phyloP scores from a whole-genome alignment of 2,329 filamentous ascomycete genomes.

The Epichloe amarillans region DNA sequence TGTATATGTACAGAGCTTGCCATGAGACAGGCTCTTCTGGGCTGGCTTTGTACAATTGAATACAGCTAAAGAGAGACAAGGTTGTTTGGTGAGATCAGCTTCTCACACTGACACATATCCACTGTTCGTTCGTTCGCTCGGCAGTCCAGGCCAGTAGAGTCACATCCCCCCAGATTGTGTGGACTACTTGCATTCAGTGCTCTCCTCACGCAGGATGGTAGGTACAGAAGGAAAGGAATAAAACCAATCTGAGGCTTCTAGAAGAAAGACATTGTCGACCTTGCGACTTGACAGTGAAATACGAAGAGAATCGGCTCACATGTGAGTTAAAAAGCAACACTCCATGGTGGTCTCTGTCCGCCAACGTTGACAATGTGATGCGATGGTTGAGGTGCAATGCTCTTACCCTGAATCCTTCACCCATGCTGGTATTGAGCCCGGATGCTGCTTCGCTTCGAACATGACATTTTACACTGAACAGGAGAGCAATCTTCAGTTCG shows the following conservation, averaged over 20 bases:
- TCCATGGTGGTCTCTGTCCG: too few relatives aligned
- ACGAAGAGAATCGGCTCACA: constrained; percentile 5
- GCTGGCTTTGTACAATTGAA: too few relatives aligned
- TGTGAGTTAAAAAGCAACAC: too few relatives aligned
- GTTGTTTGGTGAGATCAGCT: too few relatives aligned
- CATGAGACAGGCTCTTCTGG: neutral
- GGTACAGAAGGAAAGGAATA: constrained; percentile 4
- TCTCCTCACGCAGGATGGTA: neutral
- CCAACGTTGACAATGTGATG: too few relatives aligned
- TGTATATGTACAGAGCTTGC: neutral
- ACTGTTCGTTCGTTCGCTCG: neutral
- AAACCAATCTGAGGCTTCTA: constrained; percentile 11
- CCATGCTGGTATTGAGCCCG: too few relatives aligned
- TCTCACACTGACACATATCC: neutral
- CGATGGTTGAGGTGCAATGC: too few relatives aligned
- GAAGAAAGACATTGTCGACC: constrained; percentile 24
- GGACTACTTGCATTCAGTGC: neutral
- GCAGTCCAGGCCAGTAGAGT: neutral
- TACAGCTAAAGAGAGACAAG: too few relatives aligned
- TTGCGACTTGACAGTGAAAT: constrained; percentile 6
- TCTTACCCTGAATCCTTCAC: too few relatives aligned
- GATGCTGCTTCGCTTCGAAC: too few relatives aligned
- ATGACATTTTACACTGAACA: too few relatives aligned
- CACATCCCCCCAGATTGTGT: neutral
- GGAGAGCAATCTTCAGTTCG: too few relatives aligned